Evolutionary conservation across 768 basidiomycete genomes (phyloP), one percentile per base, ranked within the genome.

Genomic region (Lyophyllum atratum): DNA sequence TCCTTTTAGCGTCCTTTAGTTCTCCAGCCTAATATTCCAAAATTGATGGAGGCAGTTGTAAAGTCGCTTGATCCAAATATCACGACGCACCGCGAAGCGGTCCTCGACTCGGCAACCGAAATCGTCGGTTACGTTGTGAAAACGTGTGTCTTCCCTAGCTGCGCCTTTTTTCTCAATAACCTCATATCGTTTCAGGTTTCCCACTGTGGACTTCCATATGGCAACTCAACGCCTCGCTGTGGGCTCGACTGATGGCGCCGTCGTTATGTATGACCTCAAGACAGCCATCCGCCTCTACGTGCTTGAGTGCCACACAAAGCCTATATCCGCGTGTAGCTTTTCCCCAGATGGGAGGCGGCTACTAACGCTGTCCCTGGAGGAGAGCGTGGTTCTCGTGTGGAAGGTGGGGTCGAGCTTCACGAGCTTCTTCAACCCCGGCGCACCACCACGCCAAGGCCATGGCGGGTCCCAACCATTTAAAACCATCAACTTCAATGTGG

Each of bases 261-360:
- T 95, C 51, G 81, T 93, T 56, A 94, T 97, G 88, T 98, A 97
- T 67, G 97, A 98, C 68, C 81, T 98, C 51, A 97, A 98, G 72
- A 94, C 95, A 0, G 95, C 95, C 0, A 98, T 92, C 0, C 85
- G 97, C 11, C 77, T 98, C 14, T 99, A 98, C 66, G 92, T 99
- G 0, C 84, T 99, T 11, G 95, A 98, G 64, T 89, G 93, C 0
- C 95, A 98, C 75, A 86, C 85, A 68, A 87, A 88, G 65, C 78
- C 81, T 1, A 84, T 94, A 10, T 83, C 91, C 0, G 93, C 93
- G 0, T 89, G 92, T 59, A 92, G 88, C 56, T 98, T 97, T 70
- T 96, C 94, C 8, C 90, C 95, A 0, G 97, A 99, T 65, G 97
- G 97, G 0, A 78, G 95, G 19, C 80, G 97, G 19, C 77, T 98